phyloP scores from a whole-genome alignment of 768 basidiomycete genomes.

The Asterophora lycoperdoides region DNA sequence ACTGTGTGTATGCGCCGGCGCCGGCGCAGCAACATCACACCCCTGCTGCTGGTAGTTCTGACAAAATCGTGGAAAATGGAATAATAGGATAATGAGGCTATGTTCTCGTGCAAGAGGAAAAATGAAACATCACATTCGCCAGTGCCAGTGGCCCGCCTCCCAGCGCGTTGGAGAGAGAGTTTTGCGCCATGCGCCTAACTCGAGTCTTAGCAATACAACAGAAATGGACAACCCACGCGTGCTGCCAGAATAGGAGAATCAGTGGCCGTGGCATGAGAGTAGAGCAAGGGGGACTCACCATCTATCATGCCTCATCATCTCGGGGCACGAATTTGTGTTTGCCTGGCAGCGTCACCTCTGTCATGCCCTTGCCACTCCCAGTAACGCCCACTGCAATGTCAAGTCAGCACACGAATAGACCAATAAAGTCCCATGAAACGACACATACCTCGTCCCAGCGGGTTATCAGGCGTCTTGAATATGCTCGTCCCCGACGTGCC shows the following conservation, averaged over 20 bases:
- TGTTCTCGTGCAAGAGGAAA: conserved; percentile 20
- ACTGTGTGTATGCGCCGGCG: conserved; percentile 8
- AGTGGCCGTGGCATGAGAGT: neutral
- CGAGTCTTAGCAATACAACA: conserved; percentile 14
- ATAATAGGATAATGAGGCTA: conserved; percentile 26
- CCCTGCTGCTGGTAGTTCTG: conserved; percentile 14
- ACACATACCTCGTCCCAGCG: conserved; percentile 71
- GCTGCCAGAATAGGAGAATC: neutral
- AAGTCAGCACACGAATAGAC: conserved; percentile 17
- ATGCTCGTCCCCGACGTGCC: conserved; percentile 87
- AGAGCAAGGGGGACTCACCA: conserved; percentile 4
- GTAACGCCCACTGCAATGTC: conserved; percentile 77
- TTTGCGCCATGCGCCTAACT: conserved; percentile 3
- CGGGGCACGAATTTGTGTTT: conserved; percentile 71
- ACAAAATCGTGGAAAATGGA: conserved; percentile 13
- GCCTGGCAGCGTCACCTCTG: conserved; percentile 56
- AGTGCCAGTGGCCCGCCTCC: conserved; percentile 9
- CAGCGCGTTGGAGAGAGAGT: conserved; percentile 13
- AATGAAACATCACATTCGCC: conserved; percentile 31
- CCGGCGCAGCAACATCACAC: conserved; percentile 4
- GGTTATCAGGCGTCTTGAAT: conserved; percentile 93
- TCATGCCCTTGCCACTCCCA: conserved; percentile 88
- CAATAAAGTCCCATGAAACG: conserved; percentile 12
- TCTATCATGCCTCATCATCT: conserved; percentile 40
- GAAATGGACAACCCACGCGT: conserved; percentile 8